Evolutionary conservation across 345 rosid species (phyloP).

Genomic region (Turnera subulata): DNA sequence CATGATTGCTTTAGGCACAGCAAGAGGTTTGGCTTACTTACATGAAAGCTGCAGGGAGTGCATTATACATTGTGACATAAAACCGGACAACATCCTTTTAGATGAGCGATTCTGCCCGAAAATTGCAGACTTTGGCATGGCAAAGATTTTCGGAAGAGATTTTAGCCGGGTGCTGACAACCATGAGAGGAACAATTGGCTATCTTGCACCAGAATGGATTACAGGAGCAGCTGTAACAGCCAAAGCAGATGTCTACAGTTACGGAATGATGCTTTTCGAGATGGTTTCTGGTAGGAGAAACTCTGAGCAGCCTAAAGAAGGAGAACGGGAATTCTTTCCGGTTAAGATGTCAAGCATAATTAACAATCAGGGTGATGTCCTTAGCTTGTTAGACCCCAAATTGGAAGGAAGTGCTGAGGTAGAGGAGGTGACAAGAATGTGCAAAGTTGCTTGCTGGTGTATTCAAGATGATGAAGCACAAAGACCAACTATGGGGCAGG

Average conservation of each 20-base stretch:
- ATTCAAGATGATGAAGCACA: constrained; percentile 13
- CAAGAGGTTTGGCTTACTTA: constrained; percentile 64
- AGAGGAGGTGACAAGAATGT: constrained; percentile 11
- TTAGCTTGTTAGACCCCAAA: constrained; percentile 15
- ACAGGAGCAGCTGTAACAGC: not conserved
- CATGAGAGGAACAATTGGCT: not conserved
- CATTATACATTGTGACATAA: no score
- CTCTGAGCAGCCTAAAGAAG: not conserved
- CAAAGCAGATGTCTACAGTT: constrained; percentile 1
- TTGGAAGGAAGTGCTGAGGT: constrained; percentile 8
- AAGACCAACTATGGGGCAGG: constrained; percentile 14
- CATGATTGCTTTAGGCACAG: constrained; percentile 54
- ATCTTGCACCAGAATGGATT: not conserved
- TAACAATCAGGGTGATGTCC: constrained; percentile 10
- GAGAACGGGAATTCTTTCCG: no score
- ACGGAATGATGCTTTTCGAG: not conserved
- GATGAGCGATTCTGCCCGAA: no score
- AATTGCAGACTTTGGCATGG: no score
- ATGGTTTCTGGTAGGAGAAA: not conserved
- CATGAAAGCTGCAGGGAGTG: no score
- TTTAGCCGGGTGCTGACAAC: no score
- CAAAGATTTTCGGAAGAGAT: no score
- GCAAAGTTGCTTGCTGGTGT: constrained; percentile 23
- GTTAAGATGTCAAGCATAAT: not conserved
- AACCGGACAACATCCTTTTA: no score